A percentile compares a stretch with the other conserved stretches of the same genome.
Evolutionary conservation across 805 yeast genomes (phyloP).

Genomic region (Metahyphopichia silvanorum): DNA sequence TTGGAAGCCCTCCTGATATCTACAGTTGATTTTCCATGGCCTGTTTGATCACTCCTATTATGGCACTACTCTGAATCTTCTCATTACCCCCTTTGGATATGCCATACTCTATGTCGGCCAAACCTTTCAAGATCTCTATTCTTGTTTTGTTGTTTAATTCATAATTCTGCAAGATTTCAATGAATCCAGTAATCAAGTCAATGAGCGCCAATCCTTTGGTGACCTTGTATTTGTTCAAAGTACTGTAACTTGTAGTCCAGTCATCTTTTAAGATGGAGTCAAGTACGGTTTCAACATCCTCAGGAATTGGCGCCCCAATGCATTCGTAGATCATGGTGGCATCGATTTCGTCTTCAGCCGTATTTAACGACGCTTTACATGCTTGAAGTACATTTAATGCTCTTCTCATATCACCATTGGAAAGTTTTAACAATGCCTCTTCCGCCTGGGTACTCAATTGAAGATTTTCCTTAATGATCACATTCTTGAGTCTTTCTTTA

Average conservation of each 20-base stretch:
- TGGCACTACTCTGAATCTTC: constrained; percentile 83
- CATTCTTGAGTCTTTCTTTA: constrained; percentile 61
- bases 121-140: constrained; percentile 59
- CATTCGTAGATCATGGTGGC: constrained; percentile 85
- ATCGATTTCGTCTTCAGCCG: constrained; percentile 49
- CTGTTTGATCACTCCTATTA: constrained; percentile 78
- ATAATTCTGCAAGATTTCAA: constrained; percentile 64
- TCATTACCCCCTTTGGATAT: constrained; percentile 92
- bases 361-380: constrained; percentile 67
- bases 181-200: constrained; percentile 76
- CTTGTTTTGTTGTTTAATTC: constrained; percentile 64
- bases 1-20: no score
- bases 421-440: constrained; percentile 60
- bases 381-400: constrained; percentile 94
- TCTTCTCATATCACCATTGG: constrained; percentile 96
- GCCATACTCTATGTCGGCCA: constrained; percentile 88
- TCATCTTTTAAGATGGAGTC: constrained; percentile 81
- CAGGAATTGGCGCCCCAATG: constrained; percentile 93
- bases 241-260: constrained; percentile 74
- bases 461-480: constrained; percentile 66
- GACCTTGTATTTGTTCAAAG: constrained; percentile 62
- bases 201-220: constrained; percentile 85
- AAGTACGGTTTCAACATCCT: constrained; percentile 71
- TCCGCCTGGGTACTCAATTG: constrained; percentile 57
- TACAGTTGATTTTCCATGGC: constrained; percentile 45